Percentiles rank a stretch among this genome's conserved stretches.
phyloP scores from a whole-genome alignment of 2,329 filamentous ascomycete genomes.

The Clonostachys chloroleuca region DNA sequence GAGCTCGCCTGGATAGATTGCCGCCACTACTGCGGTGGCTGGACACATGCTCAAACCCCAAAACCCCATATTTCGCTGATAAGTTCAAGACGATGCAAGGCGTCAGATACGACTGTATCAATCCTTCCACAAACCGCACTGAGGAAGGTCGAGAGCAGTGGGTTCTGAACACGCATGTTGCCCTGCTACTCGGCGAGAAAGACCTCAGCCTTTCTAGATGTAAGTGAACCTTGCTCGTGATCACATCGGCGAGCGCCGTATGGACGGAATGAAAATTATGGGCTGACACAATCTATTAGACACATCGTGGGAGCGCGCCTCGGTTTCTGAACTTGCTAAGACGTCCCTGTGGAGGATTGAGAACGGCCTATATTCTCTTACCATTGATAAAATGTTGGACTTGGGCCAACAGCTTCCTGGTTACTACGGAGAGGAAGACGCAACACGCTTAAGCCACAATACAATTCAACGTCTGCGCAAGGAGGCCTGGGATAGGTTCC shows the following conservation, averaged over 20 bases:
- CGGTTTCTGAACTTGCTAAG: slow-evolving; percentile 51
- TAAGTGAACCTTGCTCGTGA: slow-evolving; percentile 25
- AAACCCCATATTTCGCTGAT: slow-evolving; percentile 41
- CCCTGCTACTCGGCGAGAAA: slow-evolving; percentile 60
- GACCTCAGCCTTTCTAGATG: slow-evolving; percentile 56
- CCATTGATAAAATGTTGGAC: slow-evolving; percentile 41
- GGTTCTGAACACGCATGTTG: slow-evolving; percentile 61
- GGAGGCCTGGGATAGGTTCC: slow-evolving; percentile 48
- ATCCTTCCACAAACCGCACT: slow-evolving; percentile 44
- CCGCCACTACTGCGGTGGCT: slow-evolving; percentile 60
- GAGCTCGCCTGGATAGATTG: slow-evolving; percentile 48
- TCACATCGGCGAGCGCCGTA: too few species aligned
- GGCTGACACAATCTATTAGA: slow-evolving; percentile 27
- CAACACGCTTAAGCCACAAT: slow-evolving; percentile 34
- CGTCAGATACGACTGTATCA: slow-evolving; percentile 61
- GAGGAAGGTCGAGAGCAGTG: slow-evolving; percentile 59
- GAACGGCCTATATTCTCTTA: slow-evolving; percentile 50
- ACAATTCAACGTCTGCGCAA: slow-evolving; percentile 39
- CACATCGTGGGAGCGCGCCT: slow-evolving; percentile 52
- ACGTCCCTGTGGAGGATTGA: slow-evolving; percentile 55
- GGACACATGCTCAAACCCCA: slow-evolving; percentile 45
- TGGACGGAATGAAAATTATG: too few species aligned
- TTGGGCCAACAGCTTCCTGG: slow-evolving; percentile 47
- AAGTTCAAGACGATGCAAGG: slow-evolving; percentile 55
- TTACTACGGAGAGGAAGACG: slow-evolving; percentile 43